Percentiles rank a stretch among this genome's conserved stretches.
phyloP scores from a whole-genome alignment of 2,329 filamentous ascomycete genomes.

The Diaporthe longicolla region DNA sequence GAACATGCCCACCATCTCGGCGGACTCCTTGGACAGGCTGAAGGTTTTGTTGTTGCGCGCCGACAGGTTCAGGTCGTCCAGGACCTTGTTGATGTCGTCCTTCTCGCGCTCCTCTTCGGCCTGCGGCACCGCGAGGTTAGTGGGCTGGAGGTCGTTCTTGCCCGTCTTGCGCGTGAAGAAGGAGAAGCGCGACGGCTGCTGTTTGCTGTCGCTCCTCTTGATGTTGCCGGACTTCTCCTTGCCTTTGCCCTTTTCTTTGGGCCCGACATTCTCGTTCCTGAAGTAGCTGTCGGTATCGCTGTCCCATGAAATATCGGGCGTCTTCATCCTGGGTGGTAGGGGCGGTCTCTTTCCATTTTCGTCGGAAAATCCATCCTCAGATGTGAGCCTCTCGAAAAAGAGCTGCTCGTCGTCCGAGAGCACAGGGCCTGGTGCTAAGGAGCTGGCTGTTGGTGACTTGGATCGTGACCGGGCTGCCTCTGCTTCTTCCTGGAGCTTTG shows the following conservation, averaged over 20 bases:
- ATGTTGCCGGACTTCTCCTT: slow-evolving; percentile 48
- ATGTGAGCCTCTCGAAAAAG: slow-evolving; percentile 70
- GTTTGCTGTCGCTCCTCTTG: slow-evolving; percentile 48
- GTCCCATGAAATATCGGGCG: slow-evolving; percentile 65
- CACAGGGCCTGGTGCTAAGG: slow-evolving; percentile 57
- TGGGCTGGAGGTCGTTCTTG: slow-evolving; percentile 50
- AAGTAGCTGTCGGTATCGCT: slow-evolving; percentile 56
- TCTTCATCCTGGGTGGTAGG: slow-evolving; percentile 67
- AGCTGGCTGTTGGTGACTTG: slow-evolving; percentile 11
- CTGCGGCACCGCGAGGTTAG: slow-evolving; percentile 55
- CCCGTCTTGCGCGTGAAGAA: slow-evolving; percentile 54
- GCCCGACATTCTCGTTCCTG: slow-evolving; percentile 47
- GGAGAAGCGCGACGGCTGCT: slow-evolving; percentile 56
- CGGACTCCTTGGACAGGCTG: slow-evolving; percentile 85
- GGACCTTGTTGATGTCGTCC: slow-evolving; percentile 83
- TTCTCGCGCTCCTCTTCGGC: slow-evolving; percentile 64
- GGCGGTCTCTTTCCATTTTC: slow-evolving; percentile 64
- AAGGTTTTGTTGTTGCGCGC: slow-evolving; percentile 90
- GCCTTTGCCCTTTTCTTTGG: slow-evolving; percentile 50
- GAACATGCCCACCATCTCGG: slow-evolving; percentile 86
- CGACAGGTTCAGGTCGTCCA: slow-evolving; percentile 87
- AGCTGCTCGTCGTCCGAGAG: slow-evolving; percentile 70
- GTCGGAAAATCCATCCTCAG: slow-evolving; percentile 55
- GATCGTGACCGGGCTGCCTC: slow-evolving; percentile 44
- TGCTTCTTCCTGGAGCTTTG: slow-evolving; percentile 51